Conservation (phyloP, 768 basidiomycete genomes). For the Suillus subaureus region DNA sequence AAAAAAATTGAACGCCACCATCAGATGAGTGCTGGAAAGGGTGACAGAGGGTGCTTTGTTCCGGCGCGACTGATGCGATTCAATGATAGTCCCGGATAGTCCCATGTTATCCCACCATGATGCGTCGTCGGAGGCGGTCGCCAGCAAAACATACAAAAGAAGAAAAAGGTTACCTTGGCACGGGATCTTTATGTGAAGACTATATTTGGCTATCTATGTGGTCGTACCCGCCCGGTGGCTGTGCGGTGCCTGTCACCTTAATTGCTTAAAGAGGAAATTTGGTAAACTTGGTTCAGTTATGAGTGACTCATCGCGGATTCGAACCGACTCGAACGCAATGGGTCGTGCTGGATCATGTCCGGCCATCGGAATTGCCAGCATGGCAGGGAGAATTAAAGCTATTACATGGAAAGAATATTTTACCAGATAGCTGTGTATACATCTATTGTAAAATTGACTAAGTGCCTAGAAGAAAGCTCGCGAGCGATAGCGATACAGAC, state of each 20-base stretch:
- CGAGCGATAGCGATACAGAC: slow-evolving; percentile 37
- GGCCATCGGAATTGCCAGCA: slow-evolving; percentile 5
- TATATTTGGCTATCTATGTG: slow-evolving; percentile 1
- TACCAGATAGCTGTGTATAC: slow-evolving; percentile 24
- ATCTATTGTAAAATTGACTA: slow-evolving; percentile 35
- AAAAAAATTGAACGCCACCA: background rate
- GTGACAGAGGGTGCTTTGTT: background rate
- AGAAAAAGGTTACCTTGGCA: slow-evolving; percentile 5
- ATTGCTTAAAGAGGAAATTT: slow-evolving; percentile 26
- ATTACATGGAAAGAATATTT: slow-evolving; percentile 34
- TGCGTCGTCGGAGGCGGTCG: slow-evolving; percentile 6
- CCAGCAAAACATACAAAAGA: background rate
- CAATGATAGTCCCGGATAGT: background rate
- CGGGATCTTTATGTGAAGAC: background rate
- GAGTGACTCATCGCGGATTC: slow-evolving; percentile 3
- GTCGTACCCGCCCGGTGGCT: slow-evolving; percentile 25
- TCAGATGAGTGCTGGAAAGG: background rate
- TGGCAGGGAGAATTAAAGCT: slow-evolving; percentile 11
- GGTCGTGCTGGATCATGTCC: background rate
- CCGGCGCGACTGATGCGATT: background rate
- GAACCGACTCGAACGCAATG: slow-evolving; percentile 11
- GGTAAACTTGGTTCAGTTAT: slow-evolving; percentile 24
- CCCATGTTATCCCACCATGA: background rate
- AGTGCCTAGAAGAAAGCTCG: slow-evolving; percentile 24
- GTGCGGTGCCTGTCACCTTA: slow-evolving; percentile 32